Base-by-base conservation (phyloP, 2,329 filamentous ascomycete species). In the Cryoendolithus antarcticus region DNA sequence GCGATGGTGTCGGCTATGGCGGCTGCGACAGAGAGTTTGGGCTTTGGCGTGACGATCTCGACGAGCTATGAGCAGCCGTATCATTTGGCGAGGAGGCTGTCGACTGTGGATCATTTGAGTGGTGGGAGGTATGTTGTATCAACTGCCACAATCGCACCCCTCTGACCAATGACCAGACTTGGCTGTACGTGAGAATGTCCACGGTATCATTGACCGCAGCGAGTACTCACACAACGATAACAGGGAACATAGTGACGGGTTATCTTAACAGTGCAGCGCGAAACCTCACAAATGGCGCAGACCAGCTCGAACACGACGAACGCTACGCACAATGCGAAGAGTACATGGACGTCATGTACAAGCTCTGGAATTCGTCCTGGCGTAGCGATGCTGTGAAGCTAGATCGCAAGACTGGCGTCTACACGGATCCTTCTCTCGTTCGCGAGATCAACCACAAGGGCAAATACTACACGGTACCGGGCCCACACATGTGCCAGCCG, bases 61-160 rank as follows among this genome's bases (percentile, higher is more conserved):
- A 81, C 78, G 0, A 80, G 75, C 0, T 83, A 82, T 44, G 78
- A 82, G 53, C 71, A 77, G 51, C 78, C 79, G 0, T 82, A 80
- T 49, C 72, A 80, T 46, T 62, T 82, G 9, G 78, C 79, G 0
- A 60, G 78, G 11, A 61, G 77, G n/a, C 58, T 82, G 8, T 75
- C 72, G 3, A 82, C 78, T 0, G 64, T 82, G 0, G 79, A 83
- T 50, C 79, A 82, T 53, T 59, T 82, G 7, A 75, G 75, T 1
- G 73, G 72, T 35, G 77, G 77, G n/a, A 64, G 78, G 15, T 19
- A 19, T 19, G 15, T 19, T 19, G 15, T 19, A 19, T 19, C 15
- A 19, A 19, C 15, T 19, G 15, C 15, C 15, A 19, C 15, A 19
- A 19, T 19, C 15, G 15, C 15, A 19, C 15, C 3, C 3, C 5